A percentile compares a stretch with the other conserved stretches of the same genome.
Conservation (phyloP, 495 filamentous ascomycete species). For the Amniculicola lignicola region DNA sequence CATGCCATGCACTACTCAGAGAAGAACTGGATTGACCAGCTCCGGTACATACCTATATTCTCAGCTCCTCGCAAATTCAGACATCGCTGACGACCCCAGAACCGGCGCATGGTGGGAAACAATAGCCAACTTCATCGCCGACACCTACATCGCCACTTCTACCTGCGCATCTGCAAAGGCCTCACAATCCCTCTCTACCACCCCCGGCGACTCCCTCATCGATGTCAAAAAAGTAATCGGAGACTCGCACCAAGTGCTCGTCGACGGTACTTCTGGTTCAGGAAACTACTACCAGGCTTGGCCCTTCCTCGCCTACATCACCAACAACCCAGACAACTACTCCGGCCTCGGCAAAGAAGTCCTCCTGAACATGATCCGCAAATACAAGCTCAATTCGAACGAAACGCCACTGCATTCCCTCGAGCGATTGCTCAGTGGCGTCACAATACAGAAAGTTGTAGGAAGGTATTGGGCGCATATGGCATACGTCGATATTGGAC, state of each 20-base stretch:
- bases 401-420: conserved; percentile 47
- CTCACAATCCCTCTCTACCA: conserved; percentile 30
- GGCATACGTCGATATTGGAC: conserved; percentile 48
- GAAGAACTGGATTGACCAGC: conserved; percentile 46
- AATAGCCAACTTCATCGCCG: conserved; percentile 48
- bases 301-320: conserved; percentile 45
- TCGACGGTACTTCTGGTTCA: conserved; percentile 42
- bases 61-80: not conserved
- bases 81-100: not conserved
- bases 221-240: conserved; percentile 46
- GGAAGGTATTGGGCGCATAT: conserved; percentile 49
- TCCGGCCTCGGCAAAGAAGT: conserved; percentile 41
- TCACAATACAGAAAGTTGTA: conserved; percentile 42
- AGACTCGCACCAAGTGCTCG: conserved; percentile 46
- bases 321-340: conserved; percentile 46
- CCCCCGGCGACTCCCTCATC: conserved; percentile 42
- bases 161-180: conserved; percentile 38
- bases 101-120: conserved; percentile 52
- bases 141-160: conserved; percentile 45
- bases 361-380: conserved; percentile 43
- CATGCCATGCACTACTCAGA: conserved; percentile 47
- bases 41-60: conserved; percentile 16
- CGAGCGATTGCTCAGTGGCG: conserved; percentile 36
- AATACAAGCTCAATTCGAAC: conserved; percentile 46
- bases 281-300: conserved; percentile 37